Percentiles rank a stretch among this genome's conserved stretches.
These are phyloP conservation scores for Colletotrichum truncatum DNA, from an alignment of 2,329 filamentous ascomycete species.

Conservation along the genomic window DNA sequence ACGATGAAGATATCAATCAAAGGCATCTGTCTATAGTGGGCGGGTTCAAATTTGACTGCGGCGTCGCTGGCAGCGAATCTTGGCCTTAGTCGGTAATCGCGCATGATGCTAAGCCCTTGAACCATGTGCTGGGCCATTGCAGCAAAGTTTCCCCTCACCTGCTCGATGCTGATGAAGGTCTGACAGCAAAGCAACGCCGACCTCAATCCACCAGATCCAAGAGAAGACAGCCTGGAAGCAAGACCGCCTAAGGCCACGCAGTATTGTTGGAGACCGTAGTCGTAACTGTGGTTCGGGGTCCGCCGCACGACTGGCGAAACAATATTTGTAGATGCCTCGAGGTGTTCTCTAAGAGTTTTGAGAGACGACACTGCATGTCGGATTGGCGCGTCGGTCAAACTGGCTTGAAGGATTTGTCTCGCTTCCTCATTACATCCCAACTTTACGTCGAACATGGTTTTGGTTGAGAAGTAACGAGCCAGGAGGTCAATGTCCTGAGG, in stretches of 20 bases:
- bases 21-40: constrained; percentile 43
- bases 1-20: constrained; percentile 52
- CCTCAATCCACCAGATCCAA: constrained; percentile 39
- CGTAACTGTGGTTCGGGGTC: background rate
- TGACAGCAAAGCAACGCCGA: constrained; percentile 56
- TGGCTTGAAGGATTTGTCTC: constrained; percentile 48
- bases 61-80: constrained; percentile 37
- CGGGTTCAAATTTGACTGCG: constrained; percentile 39
- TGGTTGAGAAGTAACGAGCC: constrained; percentile 50
- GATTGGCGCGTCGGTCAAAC: constrained; percentile 44
- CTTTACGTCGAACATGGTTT: constrained; percentile 49
- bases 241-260: constrained; percentile 49
- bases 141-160: constrained; percentile 48
- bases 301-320: constrained; percentile 37
- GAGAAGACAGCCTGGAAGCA: constrained; percentile 46
- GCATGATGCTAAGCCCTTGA: constrained; percentile 53
- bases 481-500: constrained; percentile 44
- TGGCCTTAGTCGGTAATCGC: constrained; percentile 49
- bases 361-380: constrained; percentile 51
- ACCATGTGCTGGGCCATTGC: constrained; percentile 54
- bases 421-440: constrained; percentile 49
- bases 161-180: constrained; percentile 57
- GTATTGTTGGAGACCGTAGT: constrained; percentile 53
- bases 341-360: constrained; percentile 47
- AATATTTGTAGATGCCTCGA: constrained; percentile 43